Evolutionary conservation across 1,284 basidiomycete genomes (phyloP), one percentile per base, ranked within the genome.

Genomic region (Ganoderma resinaceum): DNA sequence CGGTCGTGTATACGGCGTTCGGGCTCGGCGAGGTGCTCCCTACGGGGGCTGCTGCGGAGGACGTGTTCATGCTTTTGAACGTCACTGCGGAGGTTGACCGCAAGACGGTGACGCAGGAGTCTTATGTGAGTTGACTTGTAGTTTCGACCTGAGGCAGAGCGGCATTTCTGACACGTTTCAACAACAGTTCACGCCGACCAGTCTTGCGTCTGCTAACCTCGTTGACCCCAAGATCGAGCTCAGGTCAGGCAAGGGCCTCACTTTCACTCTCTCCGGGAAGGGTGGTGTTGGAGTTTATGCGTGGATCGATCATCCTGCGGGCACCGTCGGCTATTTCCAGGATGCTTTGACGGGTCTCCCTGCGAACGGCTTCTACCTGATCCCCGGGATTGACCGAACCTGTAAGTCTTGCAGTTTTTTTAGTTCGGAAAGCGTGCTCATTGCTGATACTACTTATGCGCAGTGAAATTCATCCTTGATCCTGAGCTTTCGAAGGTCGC

Each of bases 211-310:
- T 35, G 83, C 81, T 0, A 74, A 78, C 18, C 79, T 89, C 6
- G 75, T 85, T 33, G 85, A 88, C 67, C 87, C 88, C 0, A 42
- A 81, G 67, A 85, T 89, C 61, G 72, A 73, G 0, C 69, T 88
- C 3, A 80, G 74, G 0, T 70, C 75, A 6, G 70, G 74, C 4
- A 63, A 76, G 0, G 73, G 84, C 68, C 72, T 86, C 60, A 85
- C 83, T 0, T 88, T 89, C 74, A 85, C 82, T 4, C 76, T 89
- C 3, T 87, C 86, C 3, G 86, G 86, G 4, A 77, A 79, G 62
- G 84, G 85, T 8, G 87, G 86, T 2, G 87, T 89, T 5, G 86
- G 85, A 0, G 81, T 83, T 5, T 89, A 85, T 84, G 84, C 88
- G 2, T 90, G 86, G 86, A 75, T 90, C 4, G 87, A 89, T 66